A percentile compares a stretch with the other conserved stretches of the same genome.
These are phyloP conservation scores for Saksenaea oblongispora DNA, from an alignment of 371 early-diverging fungal species.

Conservation along the genomic window DNA sequence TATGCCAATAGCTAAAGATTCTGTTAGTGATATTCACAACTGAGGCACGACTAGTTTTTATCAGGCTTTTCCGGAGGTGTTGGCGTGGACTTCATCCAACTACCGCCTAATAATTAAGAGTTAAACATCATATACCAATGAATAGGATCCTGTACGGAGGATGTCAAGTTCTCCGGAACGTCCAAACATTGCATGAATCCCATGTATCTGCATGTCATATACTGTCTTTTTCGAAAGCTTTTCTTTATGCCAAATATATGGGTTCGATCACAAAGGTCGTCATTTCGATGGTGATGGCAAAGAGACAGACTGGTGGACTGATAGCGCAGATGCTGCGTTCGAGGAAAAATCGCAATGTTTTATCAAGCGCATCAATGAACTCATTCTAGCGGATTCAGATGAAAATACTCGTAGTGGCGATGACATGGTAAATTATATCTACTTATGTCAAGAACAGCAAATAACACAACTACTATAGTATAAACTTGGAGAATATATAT, in stretches of 20 bases:
- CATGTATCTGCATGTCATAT: too few species aligned
- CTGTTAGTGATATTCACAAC: too few species aligned
- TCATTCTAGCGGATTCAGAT: constrained; percentile 51
- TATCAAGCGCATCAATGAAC: too few species aligned
- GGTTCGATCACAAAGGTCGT: too few species aligned
- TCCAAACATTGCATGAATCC: too few species aligned
- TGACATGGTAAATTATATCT: constrained; percentile 23
- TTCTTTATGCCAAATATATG: too few species aligned
- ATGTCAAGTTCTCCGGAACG: too few species aligned
- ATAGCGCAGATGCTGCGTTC: constrained; percentile 47
- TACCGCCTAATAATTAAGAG: constrained; percentile 42
- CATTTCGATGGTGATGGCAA: constrained; percentile 42
- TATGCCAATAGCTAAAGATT: constrained; percentile 26
- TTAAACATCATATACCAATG: too few species aligned
- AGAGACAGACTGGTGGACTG: constrained; percentile 67
- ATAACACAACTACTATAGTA: too few species aligned
- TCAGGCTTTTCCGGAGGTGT: constrained; percentile 51
- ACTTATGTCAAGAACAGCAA: constrained; percentile 8
- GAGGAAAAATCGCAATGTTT: constrained; percentile 58
- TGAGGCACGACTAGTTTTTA: constrained; percentile 1
- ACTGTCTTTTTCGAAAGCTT: too few species aligned
- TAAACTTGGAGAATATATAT: constrained; percentile 74
- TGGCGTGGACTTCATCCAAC: constrained; percentile 35
- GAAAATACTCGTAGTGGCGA: constrained; percentile 38
- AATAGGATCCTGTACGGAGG: too few species aligned